phyloP scores from a whole-genome alignment of 768 basidiomycete species.

The Exsudoporus frostii region DNA sequence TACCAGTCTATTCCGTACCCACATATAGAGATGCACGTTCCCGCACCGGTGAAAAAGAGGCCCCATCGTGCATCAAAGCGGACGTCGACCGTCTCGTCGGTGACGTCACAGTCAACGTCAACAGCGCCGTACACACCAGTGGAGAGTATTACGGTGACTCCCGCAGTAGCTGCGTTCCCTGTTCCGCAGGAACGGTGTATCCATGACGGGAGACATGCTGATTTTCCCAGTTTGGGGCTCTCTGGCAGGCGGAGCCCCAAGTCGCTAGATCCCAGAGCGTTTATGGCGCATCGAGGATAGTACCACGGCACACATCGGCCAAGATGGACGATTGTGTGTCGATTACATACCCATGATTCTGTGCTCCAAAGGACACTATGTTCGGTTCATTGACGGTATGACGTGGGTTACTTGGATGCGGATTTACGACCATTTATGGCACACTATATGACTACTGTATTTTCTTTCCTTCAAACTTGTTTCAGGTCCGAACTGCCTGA shows the following conservation, averaged over 20 bases:
- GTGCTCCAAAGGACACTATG: background rate
- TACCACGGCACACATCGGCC: background rate
- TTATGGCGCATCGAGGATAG: slow-evolving; percentile 32
- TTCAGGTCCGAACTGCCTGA: background rate
- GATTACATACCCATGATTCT: background rate
- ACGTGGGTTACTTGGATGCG: background rate
- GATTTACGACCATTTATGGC: background rate
- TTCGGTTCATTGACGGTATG: background rate
- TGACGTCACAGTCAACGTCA: slow-evolving; percentile 47
- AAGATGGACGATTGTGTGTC: background rate
- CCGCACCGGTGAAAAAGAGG: slow-evolving; percentile 14
- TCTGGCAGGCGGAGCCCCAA: slow-evolving; percentile 31
- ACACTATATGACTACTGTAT: background rate
- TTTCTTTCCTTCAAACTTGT: background rate
- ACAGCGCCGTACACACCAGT: slow-evolving; percentile 37
- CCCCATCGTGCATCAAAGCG: slow-evolving; percentile 27
- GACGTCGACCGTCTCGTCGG: slow-evolving; percentile 37
- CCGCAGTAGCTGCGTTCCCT: slow-evolving; percentile 22
- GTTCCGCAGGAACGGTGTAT: slow-evolving; percentile 33
- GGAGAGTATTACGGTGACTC: slow-evolving; percentile 32
- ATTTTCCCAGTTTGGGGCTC: slow-evolving; percentile 41
- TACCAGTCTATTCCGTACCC: slow-evolving; percentile 29
- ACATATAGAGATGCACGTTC: slow-evolving; percentile 28
- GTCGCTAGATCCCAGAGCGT: slow-evolving; percentile 39
- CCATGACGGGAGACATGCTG: slow-evolving; percentile 19